These are phyloP conservation scores for Sclerotiophoma versabilis DNA, from an alignment of 2,329 filamentous ascomycete genomes.

Conservation along the genomic window DNA sequence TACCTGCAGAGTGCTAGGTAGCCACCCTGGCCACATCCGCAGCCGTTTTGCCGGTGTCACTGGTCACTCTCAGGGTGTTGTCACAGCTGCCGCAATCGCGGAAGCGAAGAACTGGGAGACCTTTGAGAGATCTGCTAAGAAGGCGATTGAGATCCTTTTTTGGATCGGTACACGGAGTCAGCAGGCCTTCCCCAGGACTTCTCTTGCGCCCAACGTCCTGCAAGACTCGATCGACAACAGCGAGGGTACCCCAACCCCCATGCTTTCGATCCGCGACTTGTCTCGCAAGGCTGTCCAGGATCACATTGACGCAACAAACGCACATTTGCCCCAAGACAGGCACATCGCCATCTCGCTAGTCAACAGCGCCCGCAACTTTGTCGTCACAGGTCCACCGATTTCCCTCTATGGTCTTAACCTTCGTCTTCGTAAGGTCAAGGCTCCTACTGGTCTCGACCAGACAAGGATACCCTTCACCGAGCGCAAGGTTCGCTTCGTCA, in stretches of 20 bases:
- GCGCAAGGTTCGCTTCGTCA: slow-evolving; percentile 94
- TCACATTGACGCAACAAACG: slow-evolving; percentile 95
- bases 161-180: slow-evolving; percentile 98
- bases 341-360: slow-evolving; percentile 95
- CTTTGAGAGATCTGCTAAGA: slow-evolving; percentile 79
- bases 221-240: slow-evolving; percentile 94
- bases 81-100: slow-evolving; percentile 90
- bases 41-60: slow-evolving; percentile 87
- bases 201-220: slow-evolving; percentile 86
- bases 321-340: slow-evolving; percentile 89
- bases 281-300: slow-evolving; percentile 88
- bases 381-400: slow-evolving; percentile 93
- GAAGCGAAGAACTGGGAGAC: slow-evolving; percentile 93
- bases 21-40: slow-evolving; percentile 86
- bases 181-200: slow-evolving; percentile 95
- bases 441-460: slow-evolving; percentile 95
- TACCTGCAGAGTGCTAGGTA: slow-evolving; percentile 88
- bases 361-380: slow-evolving; percentile 96
- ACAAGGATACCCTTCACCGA: slow-evolving; percentile 93
- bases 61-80: slow-evolving; percentile 95
- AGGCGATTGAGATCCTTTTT: slow-evolving; percentile 91
- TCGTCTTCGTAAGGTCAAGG: slow-evolving; percentile 95
- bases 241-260: slow-evolving; percentile 94
- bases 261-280: slow-evolving; percentile 96
- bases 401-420: slow-evolving; percentile 96